Evolutionary conservation across 352 stramenopile species (phyloP).

Genomic region (Globisporangium emineosum): DNA sequence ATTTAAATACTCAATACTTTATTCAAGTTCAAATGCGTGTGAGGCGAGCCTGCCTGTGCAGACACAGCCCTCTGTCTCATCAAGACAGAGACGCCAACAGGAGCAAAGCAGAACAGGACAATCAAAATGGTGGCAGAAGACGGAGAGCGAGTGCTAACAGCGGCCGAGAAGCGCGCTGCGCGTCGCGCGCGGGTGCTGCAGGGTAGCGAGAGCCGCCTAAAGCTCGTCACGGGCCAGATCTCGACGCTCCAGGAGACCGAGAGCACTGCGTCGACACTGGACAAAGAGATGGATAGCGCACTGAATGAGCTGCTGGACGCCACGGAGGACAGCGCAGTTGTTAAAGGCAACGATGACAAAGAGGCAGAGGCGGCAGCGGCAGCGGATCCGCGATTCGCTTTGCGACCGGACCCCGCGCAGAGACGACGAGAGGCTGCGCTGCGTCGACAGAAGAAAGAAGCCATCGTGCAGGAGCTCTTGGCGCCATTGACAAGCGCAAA

Average conservation of each 20-base stretch:
- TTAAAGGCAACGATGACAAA: constrained; percentile 2
- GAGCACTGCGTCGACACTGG: not conserved
- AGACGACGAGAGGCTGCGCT: constrained; percentile 62
- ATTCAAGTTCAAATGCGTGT: not conserved
- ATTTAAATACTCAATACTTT: not conserved
- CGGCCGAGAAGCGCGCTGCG: constrained; percentile 63
- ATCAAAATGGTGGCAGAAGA: constrained; percentile 1
- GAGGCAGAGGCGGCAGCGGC: not conserved
- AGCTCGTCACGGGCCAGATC: constrained; percentile 67
- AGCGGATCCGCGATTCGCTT: constrained; percentile 32
- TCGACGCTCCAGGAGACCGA: constrained; percentile 38
- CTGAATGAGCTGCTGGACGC: constrained; percentile 42
- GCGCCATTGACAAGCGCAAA: constrained; percentile 7
- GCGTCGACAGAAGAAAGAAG: constrained; percentile 58
- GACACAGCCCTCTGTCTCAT: not conserved
- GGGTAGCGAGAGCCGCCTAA: constrained; percentile 54
- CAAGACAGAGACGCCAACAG: no score
- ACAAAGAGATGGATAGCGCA: constrained; percentile 24
- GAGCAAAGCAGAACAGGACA: not conserved
- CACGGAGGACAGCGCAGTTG: constrained; percentile 32
- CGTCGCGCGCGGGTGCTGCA: constrained; percentile 63
- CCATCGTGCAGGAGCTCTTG: constrained; percentile 53
- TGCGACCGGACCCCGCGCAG: constrained; percentile 59
- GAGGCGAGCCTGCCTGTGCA: not conserved
- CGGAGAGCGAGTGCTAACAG: constrained; percentile 21